Evolutionary conservation across 2,329 filamentous ascomycete species (phyloP), one percentile per base, ranked within the genome.

Genomic region (Colletotrichum echinochloae): DNA sequence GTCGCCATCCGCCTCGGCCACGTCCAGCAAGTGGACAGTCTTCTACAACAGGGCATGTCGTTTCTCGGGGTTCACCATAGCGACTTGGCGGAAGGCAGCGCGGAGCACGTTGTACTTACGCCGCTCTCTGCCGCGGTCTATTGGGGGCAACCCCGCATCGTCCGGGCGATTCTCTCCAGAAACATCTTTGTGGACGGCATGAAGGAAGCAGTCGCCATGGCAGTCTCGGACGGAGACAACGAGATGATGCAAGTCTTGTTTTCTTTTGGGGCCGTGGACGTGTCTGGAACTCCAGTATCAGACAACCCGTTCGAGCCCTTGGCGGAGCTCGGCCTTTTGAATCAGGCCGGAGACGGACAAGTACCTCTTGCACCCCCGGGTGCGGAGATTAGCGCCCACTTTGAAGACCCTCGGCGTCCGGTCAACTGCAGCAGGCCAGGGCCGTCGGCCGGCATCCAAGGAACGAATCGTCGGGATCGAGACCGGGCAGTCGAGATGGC

Each of bases 1-100:
- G 73, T 78, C 9, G 76, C 78, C 37, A 79, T 79, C 55, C 73
- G 74, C 1, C 73, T 77, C 1, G 78, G 77, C 0, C 77, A 76
- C 30, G 46, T 68, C 9, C 65, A 71, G 41, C 57, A 63, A 18
- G 71, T 48, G 55, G 69, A 26, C 72, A 74, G 16, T 0, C 66
- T 79, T 0, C 51, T 78, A 14, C 52, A 48, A 1, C 60, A 74
- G 3, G 64, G 74, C 12, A 60, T 64, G 11, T 74, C 66, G 1
- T 79, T 79, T 62, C 60, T 74, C 37, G 77, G 72, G 5, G 33
- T 66, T 7, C 60, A 66, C 26, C 33, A 60, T 18, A 41, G 51
- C n/a, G 41, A 70, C 1, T 63, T 64, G 30, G 8, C 48, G 12
- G 55, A 49, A 20, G 61, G 56, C 12, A 23, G 52, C 9, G 35